Evolutionary conservation across 2,329 filamentous ascomycete genomes (phyloP), one percentile per base, ranked within the genome.

Genomic region (Cercospora brassicicola): DNA sequence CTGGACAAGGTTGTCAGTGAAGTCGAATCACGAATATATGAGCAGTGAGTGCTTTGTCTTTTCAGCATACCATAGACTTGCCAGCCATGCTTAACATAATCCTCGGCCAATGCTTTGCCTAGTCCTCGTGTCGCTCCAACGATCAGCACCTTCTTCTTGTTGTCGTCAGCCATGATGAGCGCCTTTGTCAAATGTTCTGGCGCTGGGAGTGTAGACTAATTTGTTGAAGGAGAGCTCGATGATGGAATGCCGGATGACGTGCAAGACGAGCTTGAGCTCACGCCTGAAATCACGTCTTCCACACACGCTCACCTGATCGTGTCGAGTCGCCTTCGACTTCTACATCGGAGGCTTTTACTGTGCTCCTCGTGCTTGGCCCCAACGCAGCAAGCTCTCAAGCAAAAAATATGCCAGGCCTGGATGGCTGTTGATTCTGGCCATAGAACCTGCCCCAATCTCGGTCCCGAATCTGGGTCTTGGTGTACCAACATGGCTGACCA

Each of bases 121-220:
- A 64, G 36, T 45, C 62, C 62, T 45, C 62, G 31, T 9, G 62
- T 59, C 56, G 62, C 62, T 18, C 62, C 62, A 13, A 64, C 33
- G 23, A 64, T 59, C n/a, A 64, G 62, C 20, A 64, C 62, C 3
- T 45, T 64, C 18, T 45, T 45, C 30, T 62, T 28, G 36, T 9
- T 61, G 8, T 11, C n/a, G 11, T 45, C 42, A 4, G 59, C 59
- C 59, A 61, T 61, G 1, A 6, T 31, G 20, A 2, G 10, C 13
- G 36, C 18, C 20, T 30, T 2, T 3, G 11, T 48, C 59, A 6
- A 61, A 10, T 26, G 28, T 11, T 31, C 15, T 30, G 48, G 15
- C 5, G 48, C 23, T 28, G 4, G 1, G 11, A 53, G 4, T 8
- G 6, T 39, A 15, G 36, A 6, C 4, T 5, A n/a, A 23, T 10